Conservation (phyloP, 495 filamentous ascomycete species). For the Penicillium cosmopolitanum region DNA sequence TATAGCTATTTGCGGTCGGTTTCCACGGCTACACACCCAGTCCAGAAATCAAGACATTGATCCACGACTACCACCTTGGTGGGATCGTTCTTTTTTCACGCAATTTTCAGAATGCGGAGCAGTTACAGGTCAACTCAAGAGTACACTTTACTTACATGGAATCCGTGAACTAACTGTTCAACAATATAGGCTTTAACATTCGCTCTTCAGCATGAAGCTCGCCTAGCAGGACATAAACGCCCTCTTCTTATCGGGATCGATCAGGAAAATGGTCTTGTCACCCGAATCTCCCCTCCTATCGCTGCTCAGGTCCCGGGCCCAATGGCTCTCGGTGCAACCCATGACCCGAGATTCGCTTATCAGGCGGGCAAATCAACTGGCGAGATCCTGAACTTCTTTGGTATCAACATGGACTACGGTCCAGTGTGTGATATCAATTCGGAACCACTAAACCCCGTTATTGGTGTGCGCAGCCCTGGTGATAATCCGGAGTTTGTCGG, state of each 20-base stretch:
- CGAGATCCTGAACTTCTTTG: conserved; percentile 38
- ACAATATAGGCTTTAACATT: conserved; percentile 36
- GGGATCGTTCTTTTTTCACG: conserved; percentile 52
- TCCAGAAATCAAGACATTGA: conserved; percentile 51
- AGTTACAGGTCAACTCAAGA: conserved; percentile 39
- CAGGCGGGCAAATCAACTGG: conserved; percentile 41
- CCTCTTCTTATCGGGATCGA: conserved; percentile 51
- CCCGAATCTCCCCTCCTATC: conserved; percentile 48
- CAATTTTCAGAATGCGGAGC: conserved; percentile 44
- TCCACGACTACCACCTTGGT: conserved; percentile 50
- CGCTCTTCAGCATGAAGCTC: conserved; percentile 45
- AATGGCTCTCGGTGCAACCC: conserved; percentile 47
- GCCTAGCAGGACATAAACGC: conserved; percentile 40
- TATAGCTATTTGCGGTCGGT: conserved; percentile 54
- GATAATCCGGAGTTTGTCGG: conserved; percentile 47
- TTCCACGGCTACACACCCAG: conserved; percentile 50
- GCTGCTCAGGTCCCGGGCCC: conserved; percentile 45
- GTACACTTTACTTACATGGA: not conserved
- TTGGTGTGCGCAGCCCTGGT: conserved; percentile 47
- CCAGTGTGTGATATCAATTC: conserved; percentile 51
- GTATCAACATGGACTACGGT: conserved; percentile 51
- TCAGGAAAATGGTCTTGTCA: conserved; percentile 50
- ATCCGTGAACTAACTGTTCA: not conserved
- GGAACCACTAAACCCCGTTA: conserved; percentile 47
- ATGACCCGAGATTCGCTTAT: conserved; percentile 43